phyloP scores from a whole-genome alignment of 129 eudicot species.

The Deinandra increscens region DNA sequence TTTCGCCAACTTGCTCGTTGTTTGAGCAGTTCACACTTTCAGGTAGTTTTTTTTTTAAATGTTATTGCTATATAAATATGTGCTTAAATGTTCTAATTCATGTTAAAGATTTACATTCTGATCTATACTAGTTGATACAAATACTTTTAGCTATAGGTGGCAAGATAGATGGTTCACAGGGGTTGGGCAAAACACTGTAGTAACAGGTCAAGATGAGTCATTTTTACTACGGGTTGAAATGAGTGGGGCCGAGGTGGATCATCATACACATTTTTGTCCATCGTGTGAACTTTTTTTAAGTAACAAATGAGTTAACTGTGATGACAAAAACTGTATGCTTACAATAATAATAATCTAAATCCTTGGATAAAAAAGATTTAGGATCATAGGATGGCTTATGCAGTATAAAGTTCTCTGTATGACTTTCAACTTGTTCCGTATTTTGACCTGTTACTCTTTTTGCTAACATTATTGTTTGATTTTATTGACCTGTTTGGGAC shows the following conservation, averaged over 20 bases:
- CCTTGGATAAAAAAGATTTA: background rate
- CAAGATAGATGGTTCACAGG: background rate
- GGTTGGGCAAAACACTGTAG: no score
- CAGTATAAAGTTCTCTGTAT: background rate
- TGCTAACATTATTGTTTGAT: background rate
- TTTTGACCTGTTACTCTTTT: background rate
- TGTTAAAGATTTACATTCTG: background rate
- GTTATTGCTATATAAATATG: background rate
- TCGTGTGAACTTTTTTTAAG: background rate
- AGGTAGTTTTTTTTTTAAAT: conserved; percentile 45
- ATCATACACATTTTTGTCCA: background rate
- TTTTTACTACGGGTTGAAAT: background rate
- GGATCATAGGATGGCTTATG: background rate
- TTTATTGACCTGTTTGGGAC: background rate
- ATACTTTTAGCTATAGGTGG: conserved; percentile 2
- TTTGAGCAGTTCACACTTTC: conserved; percentile 71
- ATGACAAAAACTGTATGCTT: background rate
- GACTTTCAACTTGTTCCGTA: background rate
- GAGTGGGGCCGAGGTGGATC: background rate
- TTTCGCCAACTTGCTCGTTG: conserved; percentile 66
- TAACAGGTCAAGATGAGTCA: background rate
- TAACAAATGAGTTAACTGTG: background rate
- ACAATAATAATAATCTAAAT: background rate
- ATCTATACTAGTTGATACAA: background rate
- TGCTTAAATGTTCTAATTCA: conserved; percentile 14